These are phyloP conservation scores for Trichosporon sp. DNA, from an alignment of 1,284 basidiomycete genomes.

Conservation along the genomic window DNA sequence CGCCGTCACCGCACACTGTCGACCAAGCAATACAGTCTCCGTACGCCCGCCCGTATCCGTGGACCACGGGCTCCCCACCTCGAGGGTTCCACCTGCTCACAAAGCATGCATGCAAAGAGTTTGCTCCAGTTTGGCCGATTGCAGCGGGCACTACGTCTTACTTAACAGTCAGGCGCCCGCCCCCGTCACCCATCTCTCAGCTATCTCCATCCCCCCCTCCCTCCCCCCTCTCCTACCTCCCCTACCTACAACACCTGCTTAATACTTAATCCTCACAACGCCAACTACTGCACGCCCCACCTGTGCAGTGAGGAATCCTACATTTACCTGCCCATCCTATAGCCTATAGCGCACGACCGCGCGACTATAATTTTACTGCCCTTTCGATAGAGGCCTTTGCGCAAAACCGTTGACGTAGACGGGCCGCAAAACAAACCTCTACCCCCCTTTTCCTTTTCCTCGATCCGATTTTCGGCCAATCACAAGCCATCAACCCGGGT, in stretches of 20 bases:
- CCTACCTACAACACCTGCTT: slow-evolving; percentile 9
- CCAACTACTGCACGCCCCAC: slow-evolving; percentile 18
- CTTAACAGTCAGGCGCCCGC: slow-evolving; percentile 9
- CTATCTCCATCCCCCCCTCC: slow-evolving; percentile 8
- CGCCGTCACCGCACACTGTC: neutral
- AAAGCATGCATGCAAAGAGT: slow-evolving; percentile 3
- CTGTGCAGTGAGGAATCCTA: slow-evolving; percentile 12
- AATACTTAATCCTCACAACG: slow-evolving; percentile 15
- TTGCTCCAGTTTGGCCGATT: slow-evolving; percentile 19
- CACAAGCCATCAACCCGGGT: slow-evolving; percentile 22
- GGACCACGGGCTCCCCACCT: slow-evolving; percentile 16
- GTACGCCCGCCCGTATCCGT: slow-evolving; percentile 18
- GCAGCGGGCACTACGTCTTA: slow-evolving; percentile 4
- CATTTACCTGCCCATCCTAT: neutral
- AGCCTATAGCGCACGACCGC: slow-evolving; percentile 18
- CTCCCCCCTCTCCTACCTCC: neutral
- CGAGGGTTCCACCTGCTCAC: neutral
- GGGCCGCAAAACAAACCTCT: slow-evolving; percentile 20
- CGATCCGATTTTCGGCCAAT: slow-evolving; percentile 28
- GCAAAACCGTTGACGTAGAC: slow-evolving; percentile 24
- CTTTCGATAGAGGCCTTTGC: slow-evolving; percentile 22
- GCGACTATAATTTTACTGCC: slow-evolving; percentile 20
- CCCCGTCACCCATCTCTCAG: slow-evolving; percentile 1
- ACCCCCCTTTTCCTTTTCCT: slow-evolving; percentile 15
- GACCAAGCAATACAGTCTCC: neutral